Percentiles rank a stretch among this genome's conserved stretches.
phyloP scores from a whole-genome alignment of 2,329 filamentous ascomycete species.

The Nigrospora oryzae region DNA sequence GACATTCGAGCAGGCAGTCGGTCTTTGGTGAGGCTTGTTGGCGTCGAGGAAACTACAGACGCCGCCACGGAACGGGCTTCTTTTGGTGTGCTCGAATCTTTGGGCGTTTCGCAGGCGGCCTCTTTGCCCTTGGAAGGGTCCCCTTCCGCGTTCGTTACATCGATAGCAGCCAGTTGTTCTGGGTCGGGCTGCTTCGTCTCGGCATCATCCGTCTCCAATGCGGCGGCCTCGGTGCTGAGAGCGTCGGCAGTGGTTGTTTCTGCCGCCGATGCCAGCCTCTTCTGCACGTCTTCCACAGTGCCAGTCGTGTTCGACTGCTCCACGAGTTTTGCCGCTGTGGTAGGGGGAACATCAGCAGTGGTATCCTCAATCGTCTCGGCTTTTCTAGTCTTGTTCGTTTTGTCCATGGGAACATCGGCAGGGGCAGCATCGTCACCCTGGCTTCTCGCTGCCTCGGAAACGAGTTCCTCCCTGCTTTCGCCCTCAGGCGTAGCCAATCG shows the following conservation, averaged over 20 bases:
- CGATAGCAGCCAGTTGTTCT: no score
- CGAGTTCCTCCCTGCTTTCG: slow-evolving; percentile 38
- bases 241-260: no score
- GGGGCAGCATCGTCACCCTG: slow-evolving; percentile 41
- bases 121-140: no score
- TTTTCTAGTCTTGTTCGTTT: slow-evolving; percentile 28
- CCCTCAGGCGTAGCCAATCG: slow-evolving; percentile 10
- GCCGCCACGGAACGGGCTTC: slow-evolving; percentile 11
- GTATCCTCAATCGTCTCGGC: slow-evolving; percentile 26
- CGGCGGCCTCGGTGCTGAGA: no score
- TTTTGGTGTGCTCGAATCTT: not conserved
- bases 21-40: slow-evolving; percentile 46
- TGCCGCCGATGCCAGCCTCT: no score
- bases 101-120: no score
- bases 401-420: slow-evolving; percentile 49
- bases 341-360: slow-evolving; percentile 19
- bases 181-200: no score
- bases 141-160: no score
- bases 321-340: no score
- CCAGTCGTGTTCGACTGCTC: no score
- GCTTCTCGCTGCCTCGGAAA: slow-evolving; percentile 22
- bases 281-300: no score
- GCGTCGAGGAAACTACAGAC: slow-evolving; percentile 34
- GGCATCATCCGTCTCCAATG: no score
- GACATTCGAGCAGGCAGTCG: slow-evolving; percentile 65